Percentiles rank a stretch among this genome's conserved stretches.
Conservation (phyloP, 345 rosid genomes). For the Hypericum androsaemum region DNA sequence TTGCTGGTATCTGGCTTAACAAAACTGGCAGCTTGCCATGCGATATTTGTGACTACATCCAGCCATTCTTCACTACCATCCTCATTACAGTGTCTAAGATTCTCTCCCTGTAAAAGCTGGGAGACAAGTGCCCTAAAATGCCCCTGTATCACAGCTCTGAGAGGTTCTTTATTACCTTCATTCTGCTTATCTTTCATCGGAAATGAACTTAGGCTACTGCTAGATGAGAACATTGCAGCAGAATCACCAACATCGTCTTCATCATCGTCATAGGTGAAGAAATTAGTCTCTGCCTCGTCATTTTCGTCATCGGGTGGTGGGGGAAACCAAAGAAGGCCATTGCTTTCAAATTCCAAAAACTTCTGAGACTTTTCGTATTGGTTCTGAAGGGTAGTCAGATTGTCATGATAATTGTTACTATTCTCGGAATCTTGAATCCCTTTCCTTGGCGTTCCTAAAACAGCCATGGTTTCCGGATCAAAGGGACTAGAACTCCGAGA, state of each 20-base stretch:
- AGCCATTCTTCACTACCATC: conserved; percentile 60
- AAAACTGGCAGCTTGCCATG: conserved; percentile 94
- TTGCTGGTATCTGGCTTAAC: conserved; percentile 94
- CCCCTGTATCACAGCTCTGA: conserved; percentile 59
- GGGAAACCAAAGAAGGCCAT: conserved; percentile 79
- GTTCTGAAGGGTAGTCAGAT: conserved; percentile 20
- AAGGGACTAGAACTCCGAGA: conserved; percentile 36
- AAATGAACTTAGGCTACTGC: conserved; percentile 56
- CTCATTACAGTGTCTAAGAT: conserved; percentile 39
- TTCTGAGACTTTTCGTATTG: conserved; percentile 35
- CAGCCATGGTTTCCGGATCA: conserved; percentile 42
- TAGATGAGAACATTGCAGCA: conserved; percentile 56
- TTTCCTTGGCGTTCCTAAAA: conserved; percentile 41
- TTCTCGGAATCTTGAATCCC: conserved; percentile 39
- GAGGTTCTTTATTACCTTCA: conserved; percentile 62
- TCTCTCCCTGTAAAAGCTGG: conserved; percentile 73
- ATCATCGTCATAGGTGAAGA: conserved; percentile 68
- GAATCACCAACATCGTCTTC: conserved; percentile 83
- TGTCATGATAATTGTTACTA: conserved; percentile 38
- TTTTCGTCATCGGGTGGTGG: conserved; percentile 85
- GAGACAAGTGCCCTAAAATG: conserved; percentile 97
- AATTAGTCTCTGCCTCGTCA: conserved; percentile 64
- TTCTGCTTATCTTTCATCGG: conserved; percentile 57
- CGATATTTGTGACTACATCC: conserved; percentile 61
- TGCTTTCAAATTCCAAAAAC: conserved; percentile 77